Evolutionary conservation across 2,329 filamentous ascomycete genomes (phyloP), one percentile per base, ranked within the genome.

Genomic region (Pyricularia grisea): DNA sequence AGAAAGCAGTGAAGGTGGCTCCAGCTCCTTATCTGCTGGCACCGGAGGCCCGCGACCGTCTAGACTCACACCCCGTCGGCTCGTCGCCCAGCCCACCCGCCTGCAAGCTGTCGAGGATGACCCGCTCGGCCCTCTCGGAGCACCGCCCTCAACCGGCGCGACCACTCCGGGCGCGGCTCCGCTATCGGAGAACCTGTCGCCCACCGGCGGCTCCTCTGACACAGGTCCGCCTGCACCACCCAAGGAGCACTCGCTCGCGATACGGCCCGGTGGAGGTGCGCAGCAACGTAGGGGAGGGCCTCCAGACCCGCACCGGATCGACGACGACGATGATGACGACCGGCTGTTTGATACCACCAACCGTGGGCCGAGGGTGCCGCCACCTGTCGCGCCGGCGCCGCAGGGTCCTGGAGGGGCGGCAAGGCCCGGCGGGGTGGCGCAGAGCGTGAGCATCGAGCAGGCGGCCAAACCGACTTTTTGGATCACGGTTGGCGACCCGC

Each of bases 401-500:
- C 83, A 83, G 25, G 86, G 83, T 69, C 79, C 82, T 31, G 76
- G 85, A 36, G 58, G 23, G 17, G 80, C 81, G 74, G 83, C 79
- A 77, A 84, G 80, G 75, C 77, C 73, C 88, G 83, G 75, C 93
- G 94, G 66, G 25, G 50, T 67, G 42, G 50, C 66, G 50, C 66
- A 67, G 23, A 97, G 94, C 77, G 88, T 97, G 73, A 96, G 91
- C 78, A 83, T 98, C 69, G 94, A 98, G 79, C 92, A 97, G 81
- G 95, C 95, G 65, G 90, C 94, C 33, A 97, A 97, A 80, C 95
- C 95, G 5, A 91, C 84, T 61, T 99, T 98, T 79, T 83, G 92
- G 67, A 98, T 99, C 75, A 89, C 86, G 2, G 95, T 99, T 27
- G 95, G 95, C 70, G 95, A 99, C 80, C 95, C 95, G 69, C 94